Evolutionary conservation across 2,329 filamentous ascomycete genomes (phyloP).

Genomic region (Taxawa tesnikishii): DNA sequence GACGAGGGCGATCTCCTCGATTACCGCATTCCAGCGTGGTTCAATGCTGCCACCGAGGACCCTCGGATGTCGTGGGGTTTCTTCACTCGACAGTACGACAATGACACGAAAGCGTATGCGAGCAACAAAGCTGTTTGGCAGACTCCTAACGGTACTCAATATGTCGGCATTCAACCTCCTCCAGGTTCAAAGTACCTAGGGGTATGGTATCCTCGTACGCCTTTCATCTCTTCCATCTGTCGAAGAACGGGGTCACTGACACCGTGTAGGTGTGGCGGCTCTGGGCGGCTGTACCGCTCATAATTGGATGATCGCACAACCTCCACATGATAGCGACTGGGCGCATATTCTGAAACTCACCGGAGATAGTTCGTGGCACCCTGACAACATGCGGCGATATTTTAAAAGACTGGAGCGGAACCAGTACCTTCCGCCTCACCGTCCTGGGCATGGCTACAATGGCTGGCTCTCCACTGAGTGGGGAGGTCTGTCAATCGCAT

Average conservation of each 20-base stretch:
- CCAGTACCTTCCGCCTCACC: constrained; percentile 35
- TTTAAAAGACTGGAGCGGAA: constrained; percentile 39
- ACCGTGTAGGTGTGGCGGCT: no score
- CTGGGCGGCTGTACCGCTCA: constrained; percentile 50
- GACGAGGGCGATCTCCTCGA: constrained; percentile 40
- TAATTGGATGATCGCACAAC: constrained; percentile 47
- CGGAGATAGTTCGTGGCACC: constrained; percentile 46
- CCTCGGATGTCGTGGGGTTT: constrained; percentile 48
- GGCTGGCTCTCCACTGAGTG: constrained; percentile 45
- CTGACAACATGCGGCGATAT: constrained; percentile 46
- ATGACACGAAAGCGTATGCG: constrained; percentile 38
- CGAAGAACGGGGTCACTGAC: no score
- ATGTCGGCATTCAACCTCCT: constrained; percentile 43
- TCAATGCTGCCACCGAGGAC: constrained; percentile 43
- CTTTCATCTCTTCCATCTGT: no score
- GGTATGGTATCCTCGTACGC: constrained; percentile 45
- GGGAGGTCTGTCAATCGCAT: constrained; percentile 38
- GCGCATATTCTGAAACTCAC: constrained; percentile 45
- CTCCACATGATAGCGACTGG: constrained; percentile 48
- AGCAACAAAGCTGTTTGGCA: constrained; percentile 50
- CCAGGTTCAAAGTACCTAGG: constrained; percentile 39
- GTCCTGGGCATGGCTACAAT: constrained; percentile 41
- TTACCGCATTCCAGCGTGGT: constrained; percentile 43
- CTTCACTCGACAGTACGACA: constrained; percentile 49
- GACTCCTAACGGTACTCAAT: constrained; percentile 37